These are phyloP conservation scores for Hypoxylon perforatum DNA, from an alignment of 495 filamentous ascomycete species.

Conservation along the genomic window DNA sequence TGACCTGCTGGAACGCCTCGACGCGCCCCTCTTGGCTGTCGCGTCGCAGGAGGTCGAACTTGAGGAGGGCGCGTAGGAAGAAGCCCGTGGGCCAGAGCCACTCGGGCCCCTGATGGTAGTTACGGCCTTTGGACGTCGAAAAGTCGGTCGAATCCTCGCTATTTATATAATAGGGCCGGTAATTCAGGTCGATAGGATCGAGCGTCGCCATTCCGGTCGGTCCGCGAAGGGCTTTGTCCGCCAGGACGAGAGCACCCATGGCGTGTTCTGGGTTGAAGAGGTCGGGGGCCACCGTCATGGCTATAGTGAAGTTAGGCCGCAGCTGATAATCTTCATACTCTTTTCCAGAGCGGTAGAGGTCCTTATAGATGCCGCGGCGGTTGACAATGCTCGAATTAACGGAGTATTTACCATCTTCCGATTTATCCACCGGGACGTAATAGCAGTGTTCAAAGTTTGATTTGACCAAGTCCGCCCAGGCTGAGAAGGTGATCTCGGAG, in stretches of 20 bases:
- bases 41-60: constrained; percentile 85
- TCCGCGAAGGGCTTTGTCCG: constrained; percentile 81
- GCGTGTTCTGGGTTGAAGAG: constrained; percentile 85
- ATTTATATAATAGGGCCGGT: constrained; percentile 93
- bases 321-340: constrained; percentile 98
- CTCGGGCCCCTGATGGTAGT: constrained; percentile 98
- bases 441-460: constrained; percentile 90
- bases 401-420: constrained; percentile 79
- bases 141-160: constrained; percentile 92
- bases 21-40: constrained; percentile 68
- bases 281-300: constrained; percentile 92
- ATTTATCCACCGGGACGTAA: constrained; percentile 76
- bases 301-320: constrained; percentile 91
- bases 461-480: constrained; percentile 87
- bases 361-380: constrained; percentile 96
- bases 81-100: constrained; percentile 99
- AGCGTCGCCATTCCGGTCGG: constrained; percentile 96
- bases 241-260: constrained; percentile 77
- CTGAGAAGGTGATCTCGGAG: constrained; percentile 72
- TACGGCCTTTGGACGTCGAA: constrained; percentile 88
- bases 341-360: constrained; percentile 90
- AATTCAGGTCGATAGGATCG: constrained; percentile 90
- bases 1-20: constrained; percentile 95
- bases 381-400: constrained; percentile 82
- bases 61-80: constrained; percentile 88